phyloP scores from a whole-genome alignment of 352 stramenopile species.

The Pythium phragmiticola region DNA sequence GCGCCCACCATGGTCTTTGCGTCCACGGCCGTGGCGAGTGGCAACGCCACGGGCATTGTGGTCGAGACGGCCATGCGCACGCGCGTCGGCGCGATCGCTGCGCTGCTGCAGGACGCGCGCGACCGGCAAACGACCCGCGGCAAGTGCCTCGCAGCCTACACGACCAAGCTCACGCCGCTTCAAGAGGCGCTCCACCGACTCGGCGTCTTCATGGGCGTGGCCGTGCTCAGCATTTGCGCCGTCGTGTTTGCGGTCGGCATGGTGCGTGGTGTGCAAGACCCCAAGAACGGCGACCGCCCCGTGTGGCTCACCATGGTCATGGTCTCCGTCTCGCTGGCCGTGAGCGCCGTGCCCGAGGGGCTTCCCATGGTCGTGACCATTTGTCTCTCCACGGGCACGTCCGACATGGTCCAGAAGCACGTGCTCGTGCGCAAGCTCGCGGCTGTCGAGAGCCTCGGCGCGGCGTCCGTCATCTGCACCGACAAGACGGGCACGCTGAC shows the following conservation, averaged over 20 bases:
- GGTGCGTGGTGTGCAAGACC: constrained; percentile 46
- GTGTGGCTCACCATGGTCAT: constrained; percentile 93
- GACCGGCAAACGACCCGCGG: constrained; percentile 23
- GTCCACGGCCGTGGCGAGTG: constrained; percentile 81
- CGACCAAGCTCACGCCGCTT: constrained; percentile 85
- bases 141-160: constrained; percentile 30
- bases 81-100: constrained; percentile 68
- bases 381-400: constrained; percentile 66
- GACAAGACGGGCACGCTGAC: constrained; percentile 97
- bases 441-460: constrained; percentile 81
- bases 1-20: constrained; percentile 92
- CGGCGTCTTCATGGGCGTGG: constrained; percentile 88
- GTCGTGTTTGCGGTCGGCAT: constrained; percentile 92
- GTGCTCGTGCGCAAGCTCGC: constrained; percentile 87
- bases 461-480: constrained; percentile 90
- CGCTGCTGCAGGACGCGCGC: constrained; percentile 43
- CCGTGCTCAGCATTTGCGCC: constrained; percentile 75
- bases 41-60: constrained; percentile 64
- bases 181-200: constrained; percentile 93
- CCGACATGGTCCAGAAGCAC: constrained; percentile 74
- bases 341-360: constrained; percentile 78
- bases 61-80: constrained; percentile 77
- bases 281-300: constrained; percentile 66
- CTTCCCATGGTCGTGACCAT: constrained; percentile 84
- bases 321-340: constrained; percentile 87